Evolutionary conservation across 1,284 basidiomycete species (phyloP).

Genomic region (Cutaneotrichosporon daszewskae): DNA sequence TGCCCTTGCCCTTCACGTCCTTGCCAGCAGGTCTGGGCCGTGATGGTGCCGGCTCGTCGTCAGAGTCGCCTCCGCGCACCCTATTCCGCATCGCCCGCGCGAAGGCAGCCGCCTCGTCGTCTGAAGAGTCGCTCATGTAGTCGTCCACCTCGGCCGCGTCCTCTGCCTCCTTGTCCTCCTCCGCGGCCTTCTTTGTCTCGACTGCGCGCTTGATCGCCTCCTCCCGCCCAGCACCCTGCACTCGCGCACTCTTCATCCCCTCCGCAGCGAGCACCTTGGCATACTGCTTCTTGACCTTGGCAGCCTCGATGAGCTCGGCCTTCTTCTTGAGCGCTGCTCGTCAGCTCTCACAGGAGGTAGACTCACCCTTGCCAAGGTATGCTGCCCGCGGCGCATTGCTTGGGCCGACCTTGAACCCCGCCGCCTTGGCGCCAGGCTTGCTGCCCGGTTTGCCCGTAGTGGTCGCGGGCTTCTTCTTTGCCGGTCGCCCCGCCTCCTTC

Average conservation of each 20-base stretch:
- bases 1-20: background rate
- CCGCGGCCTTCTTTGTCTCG: background rate
- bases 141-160: background rate
- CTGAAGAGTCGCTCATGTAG: background rate
- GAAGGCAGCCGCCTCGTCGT: conserved; percentile 8
- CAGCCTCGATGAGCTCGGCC: conserved; percentile 51
- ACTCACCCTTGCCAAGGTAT: conserved; percentile 48
- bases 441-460: background rate
- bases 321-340: conserved; percentile 51
- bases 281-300: conserved; percentile 52
- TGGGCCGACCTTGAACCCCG: conserved; percentile 45
- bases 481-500: conserved; percentile 26
- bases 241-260: conserved; percentile 38
- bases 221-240: conserved; percentile 28
- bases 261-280: conserved; percentile 50
- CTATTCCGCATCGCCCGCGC: conserved; percentile 1
- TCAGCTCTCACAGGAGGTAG: background rate
- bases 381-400: conserved; percentile 42
- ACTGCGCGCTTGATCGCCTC: conserved; percentile 1
- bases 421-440: conserved; percentile 3
- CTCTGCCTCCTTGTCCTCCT: background rate
- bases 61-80: too few relatives aligned
- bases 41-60: too few relatives aligned
- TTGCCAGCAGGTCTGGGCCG: background rate
- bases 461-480: conserved; percentile 11